phyloP scores from a whole-genome alignment of 495 filamentous ascomycete species.

The Neurospora discreta region DNA sequence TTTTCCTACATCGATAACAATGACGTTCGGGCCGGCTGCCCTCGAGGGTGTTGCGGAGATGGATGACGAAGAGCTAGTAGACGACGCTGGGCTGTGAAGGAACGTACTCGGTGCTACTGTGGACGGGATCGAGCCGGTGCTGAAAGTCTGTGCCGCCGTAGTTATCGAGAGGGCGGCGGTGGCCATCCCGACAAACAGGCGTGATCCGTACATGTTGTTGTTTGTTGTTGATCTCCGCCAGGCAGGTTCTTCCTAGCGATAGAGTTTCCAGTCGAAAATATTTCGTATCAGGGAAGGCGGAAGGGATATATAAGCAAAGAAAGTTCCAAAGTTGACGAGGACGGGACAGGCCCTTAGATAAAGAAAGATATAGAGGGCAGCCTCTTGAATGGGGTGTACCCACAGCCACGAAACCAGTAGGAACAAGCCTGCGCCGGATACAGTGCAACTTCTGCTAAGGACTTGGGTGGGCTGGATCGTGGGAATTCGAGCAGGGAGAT shows the following conservation, averaged over 20 bases:
- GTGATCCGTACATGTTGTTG: constrained; percentile 3
- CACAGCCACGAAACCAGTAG: not conserved
- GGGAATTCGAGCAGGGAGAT: not conserved
- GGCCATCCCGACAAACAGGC: not conserved
- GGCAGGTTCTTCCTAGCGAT: not conserved
- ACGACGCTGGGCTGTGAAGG: not conserved
- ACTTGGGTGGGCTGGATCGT: not conserved
- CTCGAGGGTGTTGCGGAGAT: constrained; percentile 5
- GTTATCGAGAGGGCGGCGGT: constrained; percentile 3
- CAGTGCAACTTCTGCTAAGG: not conserved
- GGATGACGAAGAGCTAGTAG: not conserved
- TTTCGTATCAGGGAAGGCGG: not conserved
- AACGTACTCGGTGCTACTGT: not conserved
- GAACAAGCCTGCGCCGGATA: not conserved
- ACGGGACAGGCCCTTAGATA: not conserved
- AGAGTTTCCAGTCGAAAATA: not conserved
- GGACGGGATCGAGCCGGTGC: not conserved
- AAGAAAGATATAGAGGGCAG: not conserved
- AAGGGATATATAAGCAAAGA: not conserved
- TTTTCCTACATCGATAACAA: constrained; percentile 20
- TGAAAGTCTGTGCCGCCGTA: constrained; percentile 1
- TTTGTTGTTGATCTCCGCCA: not conserved
- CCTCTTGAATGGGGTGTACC: not conserved
- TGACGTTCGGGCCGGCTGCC: constrained; percentile 8
- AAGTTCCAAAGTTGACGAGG: not conserved